A percentile compares a stretch with the other conserved stretches of the same genome.
These are phyloP conservation scores for Suillus variegatus DNA, from an alignment of 768 basidiomycete genomes.

Conservation along the genomic window DNA sequence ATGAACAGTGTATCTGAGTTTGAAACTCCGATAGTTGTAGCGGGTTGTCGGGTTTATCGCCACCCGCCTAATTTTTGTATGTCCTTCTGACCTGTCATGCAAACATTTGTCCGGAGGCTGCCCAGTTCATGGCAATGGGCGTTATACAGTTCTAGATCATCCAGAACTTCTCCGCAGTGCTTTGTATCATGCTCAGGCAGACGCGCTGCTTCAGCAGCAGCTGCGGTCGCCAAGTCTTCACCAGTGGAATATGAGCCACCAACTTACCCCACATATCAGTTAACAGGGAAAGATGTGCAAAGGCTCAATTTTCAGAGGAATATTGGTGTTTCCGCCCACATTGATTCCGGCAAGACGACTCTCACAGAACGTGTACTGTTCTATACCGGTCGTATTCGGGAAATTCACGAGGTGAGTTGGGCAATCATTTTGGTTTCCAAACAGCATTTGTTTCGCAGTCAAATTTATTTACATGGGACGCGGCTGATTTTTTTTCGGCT, in stretches of 20 bases:
- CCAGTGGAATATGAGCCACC: conserved; percentile 17
- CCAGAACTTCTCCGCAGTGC: conserved; percentile 4
- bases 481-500: not conserved
- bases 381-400: conserved; percentile 93
- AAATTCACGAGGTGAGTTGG: conserved; percentile 88
- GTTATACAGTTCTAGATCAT: conserved; percentile 15
- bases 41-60: not conserved
- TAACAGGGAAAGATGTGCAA: conserved; percentile 65
- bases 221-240: conserved; percentile 35
- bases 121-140: conserved; percentile 28
- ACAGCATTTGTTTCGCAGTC: not conserved
- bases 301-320: conserved; percentile 83
- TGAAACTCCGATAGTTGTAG: conserved; percentile 29
- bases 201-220: conserved; percentile 46
- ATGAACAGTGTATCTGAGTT: conserved; percentile 10
- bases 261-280: conserved; percentile 39
- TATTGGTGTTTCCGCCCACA: conserved; percentile 94
- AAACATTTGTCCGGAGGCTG: conserved; percentile 26
- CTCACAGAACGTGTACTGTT: conserved; percentile 94
- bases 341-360: conserved; percentile 98
- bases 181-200: conserved; percentile 15
- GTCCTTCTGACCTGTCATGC: conserved; percentile 22
- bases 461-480: conserved; percentile 7
- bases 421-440: not conserved
- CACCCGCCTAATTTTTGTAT: not conserved